Conservation (phyloP, 768 basidiomycete species). For the Antrodiella citrinella region DNA sequence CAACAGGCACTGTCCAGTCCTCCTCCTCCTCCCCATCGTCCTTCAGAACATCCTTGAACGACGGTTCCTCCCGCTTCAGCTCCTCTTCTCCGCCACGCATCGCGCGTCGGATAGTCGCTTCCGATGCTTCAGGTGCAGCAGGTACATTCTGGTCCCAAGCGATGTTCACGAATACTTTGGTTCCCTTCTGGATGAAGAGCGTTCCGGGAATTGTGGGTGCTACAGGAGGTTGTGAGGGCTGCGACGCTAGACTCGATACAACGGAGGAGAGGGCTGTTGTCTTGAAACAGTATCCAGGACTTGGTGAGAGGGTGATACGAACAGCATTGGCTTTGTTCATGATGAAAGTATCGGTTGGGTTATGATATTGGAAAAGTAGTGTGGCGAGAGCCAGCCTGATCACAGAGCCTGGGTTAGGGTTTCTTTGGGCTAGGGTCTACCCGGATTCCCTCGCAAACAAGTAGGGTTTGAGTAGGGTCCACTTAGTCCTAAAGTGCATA, state of each 20-base stretch:
- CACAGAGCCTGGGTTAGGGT: no score
- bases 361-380: no score
- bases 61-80: neutral
- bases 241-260: conserved; percentile 19
- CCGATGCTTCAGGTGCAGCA: conserved; percentile 52
- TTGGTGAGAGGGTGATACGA: conserved; percentile 41
- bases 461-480: no score
- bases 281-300: conserved; percentile 68
- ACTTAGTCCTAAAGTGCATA: no score
- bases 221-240: conserved; percentile 3
- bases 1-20: conserved; percentile 60
- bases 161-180: conserved; percentile 70
- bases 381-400: no score
- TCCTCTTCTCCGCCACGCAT: conserved; percentile 38
- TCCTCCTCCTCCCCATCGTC: conserved; percentile 22
- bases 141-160: conserved; percentile 65
- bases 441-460: no score
- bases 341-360: no score
- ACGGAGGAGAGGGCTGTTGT: conserved; percentile 37
- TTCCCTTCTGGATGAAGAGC: conserved; percentile 34
- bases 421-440: no score
- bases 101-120: conserved; percentile 50
- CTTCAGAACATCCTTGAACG: neutral
- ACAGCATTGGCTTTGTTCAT: no score
- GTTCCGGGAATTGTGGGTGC: conserved; percentile 12